Base-by-base conservation (phyloP, 345 rosid species). In the Cardamine resedifolia region DNA sequence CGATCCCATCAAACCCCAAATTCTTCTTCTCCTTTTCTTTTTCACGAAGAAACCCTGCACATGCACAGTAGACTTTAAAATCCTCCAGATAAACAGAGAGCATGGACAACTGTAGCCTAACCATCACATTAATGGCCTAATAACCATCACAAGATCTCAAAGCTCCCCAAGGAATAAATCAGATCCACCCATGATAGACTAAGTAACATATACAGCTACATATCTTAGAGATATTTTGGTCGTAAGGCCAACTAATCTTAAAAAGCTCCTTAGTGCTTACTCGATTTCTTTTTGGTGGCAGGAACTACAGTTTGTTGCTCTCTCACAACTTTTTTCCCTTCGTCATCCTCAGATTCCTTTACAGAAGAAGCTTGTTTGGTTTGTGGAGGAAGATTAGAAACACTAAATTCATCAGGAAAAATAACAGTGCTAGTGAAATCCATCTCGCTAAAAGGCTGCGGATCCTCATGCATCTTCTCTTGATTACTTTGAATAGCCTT, bases 401-500 rank as follows among this genome's bases (percentile, higher is more conserved):
- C 75, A 76, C 72, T 79, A 68, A 78, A 85, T 55, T 84, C 90
- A 70, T 88, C 91, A 61, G 79, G 41, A 55, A 81, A 73, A 45
- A 94, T 86, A 63, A 89, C 77, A 43, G 81, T 77, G 69, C 94
- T 86, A 34, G 70, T 77, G 76, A 88, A 86, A 76, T 85, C 82
- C 86, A 86, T 80, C 48, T 83, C 89, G 68, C 60, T 79, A 63
- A 81, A 41, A 74, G 78, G 50, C 51, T n/a, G n/a, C n/a, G 20
- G 33, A 15, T 73, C 77, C 33, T 74, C 75, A 48, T 79, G 71
- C 67, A 68, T 71, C 62, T 70, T 69, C 66, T 67, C 70, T 12
- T 77, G 55, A 73, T 82, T 75, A 16, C 43, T 66, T 21, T 66
- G 65, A 27, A 65, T 71, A 58, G 80, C 70, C 73, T 73, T 79